phyloP scores from a whole-genome alignment of 306 rosid genomes.

The Cicer bijugum region DNA sequence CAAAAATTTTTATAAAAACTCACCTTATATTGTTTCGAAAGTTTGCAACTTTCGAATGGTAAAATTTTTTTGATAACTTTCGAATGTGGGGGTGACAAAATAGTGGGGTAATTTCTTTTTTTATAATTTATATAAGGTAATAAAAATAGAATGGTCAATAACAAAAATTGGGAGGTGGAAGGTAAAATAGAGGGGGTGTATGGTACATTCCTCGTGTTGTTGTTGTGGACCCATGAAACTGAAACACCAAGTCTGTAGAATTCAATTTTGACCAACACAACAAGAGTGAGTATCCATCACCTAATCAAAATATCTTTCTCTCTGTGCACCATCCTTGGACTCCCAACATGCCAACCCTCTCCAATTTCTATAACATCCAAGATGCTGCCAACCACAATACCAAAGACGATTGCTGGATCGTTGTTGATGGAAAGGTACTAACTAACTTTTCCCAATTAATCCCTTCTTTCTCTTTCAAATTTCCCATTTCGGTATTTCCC shows the following conservation, averaged over 20 bases:
- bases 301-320: background rate
- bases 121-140: too few relatives aligned
- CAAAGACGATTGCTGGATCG: constrained; percentile 86
- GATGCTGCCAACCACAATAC: constrained; percentile 72
- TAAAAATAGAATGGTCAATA: too few relatives aligned
- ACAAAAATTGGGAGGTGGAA: too few relatives aligned
- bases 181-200: too few relatives aligned
- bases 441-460: background rate
- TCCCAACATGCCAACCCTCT: constrained; percentile 61
- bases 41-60: too few relatives aligned
- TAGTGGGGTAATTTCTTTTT: too few relatives aligned
- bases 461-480: constrained; percentile 14
- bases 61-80: too few relatives aligned
- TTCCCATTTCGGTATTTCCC: background rate
- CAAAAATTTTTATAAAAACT: too few relatives aligned
- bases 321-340: background rate
- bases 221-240: background rate
- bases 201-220: too few relatives aligned
- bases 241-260: background rate
- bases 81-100: too few relatives aligned
- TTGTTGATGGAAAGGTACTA: constrained; percentile 78
- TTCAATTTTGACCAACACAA: background rate
- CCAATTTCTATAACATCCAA: constrained; percentile 62
- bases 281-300: background rate
- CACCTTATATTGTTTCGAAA: too few relatives aligned